Evolutionary conservation across 345 rosid genomes (phyloP), one percentile per base, ranked within the genome.

Genomic region (Camelina neglecta): DNA sequence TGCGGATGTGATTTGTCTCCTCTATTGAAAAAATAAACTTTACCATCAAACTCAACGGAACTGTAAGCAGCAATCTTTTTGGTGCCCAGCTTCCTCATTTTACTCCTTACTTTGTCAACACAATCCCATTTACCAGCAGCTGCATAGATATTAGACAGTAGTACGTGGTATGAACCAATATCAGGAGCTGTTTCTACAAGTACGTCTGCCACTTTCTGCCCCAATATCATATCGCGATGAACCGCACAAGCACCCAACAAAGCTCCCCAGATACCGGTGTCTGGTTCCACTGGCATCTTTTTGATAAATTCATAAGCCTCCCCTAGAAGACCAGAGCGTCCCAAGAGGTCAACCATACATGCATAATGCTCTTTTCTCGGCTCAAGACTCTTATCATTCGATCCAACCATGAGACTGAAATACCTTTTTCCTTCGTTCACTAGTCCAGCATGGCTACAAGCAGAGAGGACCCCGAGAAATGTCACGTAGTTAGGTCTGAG

Each of bases 1-100:
- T 83, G 84, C 10, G 85, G 86, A 72, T 88, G 92, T 26, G 81
- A 83, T 29, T 71, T 85, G 66, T 89, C 96, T 63, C 90, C 92
- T 13, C 84, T 69, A 24, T 75, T 79, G 76, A 90, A 85, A 76
- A 84, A 81, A 55, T 90, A 87, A 6, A 88, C 56, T 69, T 60
- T 68, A 4, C 84, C 83, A 5, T 82, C 69, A 38, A 78, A 76
- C 66, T 88, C 88, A 41, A 84, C 71, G 9, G 87, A 84, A 71
- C 92, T 90, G 75, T 83, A 86, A 11, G 89, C 89, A 49, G 80
- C 64, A 45, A 80, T 71, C 79, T 86, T 88, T 76, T 68, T 85
- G 38, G 77, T 69, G 41, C 90, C 83, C 4, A 78, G 80, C 53
- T 81, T 72, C 80, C 78, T 84, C 86, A 86, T 83, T 64, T 66